Conservation (phyloP, 2,329 filamentous ascomycete species). For the Ambrosiella cleistominuta region DNA sequence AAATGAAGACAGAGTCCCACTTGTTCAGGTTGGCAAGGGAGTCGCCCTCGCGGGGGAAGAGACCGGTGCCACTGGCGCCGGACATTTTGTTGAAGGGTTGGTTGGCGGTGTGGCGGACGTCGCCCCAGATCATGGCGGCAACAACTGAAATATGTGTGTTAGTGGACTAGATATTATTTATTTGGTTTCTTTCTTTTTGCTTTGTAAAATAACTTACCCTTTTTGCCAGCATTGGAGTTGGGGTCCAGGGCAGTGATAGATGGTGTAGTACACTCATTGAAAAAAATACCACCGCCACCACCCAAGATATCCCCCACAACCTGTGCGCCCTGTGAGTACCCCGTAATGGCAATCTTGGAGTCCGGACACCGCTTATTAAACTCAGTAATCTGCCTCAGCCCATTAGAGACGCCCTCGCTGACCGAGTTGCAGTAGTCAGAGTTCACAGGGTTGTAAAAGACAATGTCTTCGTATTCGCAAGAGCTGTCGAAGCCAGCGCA, state of each 20-base stretch:
- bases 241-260: constrained; percentile 15
- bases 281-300: constrained; percentile 14
- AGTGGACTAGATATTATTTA: background rate
- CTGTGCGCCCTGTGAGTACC: constrained; percentile 23
- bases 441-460: constrained; percentile 18
- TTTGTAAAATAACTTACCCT: constrained; percentile 17
- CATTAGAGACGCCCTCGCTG: constrained; percentile 21
- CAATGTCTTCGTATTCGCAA: constrained; percentile 21
- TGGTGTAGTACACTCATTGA: background rate
- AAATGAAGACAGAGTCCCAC: constrained; percentile 17
- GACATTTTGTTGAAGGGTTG: constrained; percentile 21
- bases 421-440: constrained; percentile 22
- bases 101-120: constrained; percentile 20
- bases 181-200: background rate
- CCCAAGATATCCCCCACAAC: constrained; percentile 23
- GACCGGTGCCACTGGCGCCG: constrained; percentile 16
- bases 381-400: constrained; percentile 22
- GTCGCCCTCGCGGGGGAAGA: constrained; percentile 19
- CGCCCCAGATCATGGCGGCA: constrained; percentile 21
- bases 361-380: constrained; percentile 25
- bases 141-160: constrained; percentile 16
- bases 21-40: constrained; percentile 18
- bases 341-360: constrained; percentile 24
- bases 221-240: constrained; percentile 18
- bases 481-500: constrained; percentile 16